Conservation (phyloP, 257 asterid genomes). For the Solanum chiquidenum region DNA sequence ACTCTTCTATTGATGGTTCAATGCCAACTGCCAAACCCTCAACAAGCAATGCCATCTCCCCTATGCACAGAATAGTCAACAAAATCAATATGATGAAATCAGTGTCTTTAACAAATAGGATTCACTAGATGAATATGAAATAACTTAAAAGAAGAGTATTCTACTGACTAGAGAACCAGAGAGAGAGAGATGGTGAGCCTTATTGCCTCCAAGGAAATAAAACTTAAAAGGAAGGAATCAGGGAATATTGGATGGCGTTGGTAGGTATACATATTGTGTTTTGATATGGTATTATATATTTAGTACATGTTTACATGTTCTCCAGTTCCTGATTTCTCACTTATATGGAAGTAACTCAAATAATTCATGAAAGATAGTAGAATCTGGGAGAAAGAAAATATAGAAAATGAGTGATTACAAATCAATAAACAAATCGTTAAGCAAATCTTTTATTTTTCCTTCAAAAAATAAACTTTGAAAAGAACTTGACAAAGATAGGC, state of each 20-base stretch:
- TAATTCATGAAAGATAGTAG: neutral
- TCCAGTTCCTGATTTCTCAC: neutral
- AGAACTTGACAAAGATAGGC: neutral
- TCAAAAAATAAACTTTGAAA: neutral
- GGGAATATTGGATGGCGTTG: neutral
- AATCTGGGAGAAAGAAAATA: neutral
- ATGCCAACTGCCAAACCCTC: conserved; percentile 65
- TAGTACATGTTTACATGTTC: conserved; percentile 10
- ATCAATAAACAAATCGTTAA: neutral
- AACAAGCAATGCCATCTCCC: conserved; percentile 71
- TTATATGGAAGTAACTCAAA: neutral
- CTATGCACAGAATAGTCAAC: conserved; percentile 19
- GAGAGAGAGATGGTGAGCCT: neutral
- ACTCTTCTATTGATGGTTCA: conserved; percentile 63
- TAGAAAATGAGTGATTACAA: neutral
- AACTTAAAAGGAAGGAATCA: neutral
- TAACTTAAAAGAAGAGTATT: neutral
- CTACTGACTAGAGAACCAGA: neutral
- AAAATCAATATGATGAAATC: neutral
- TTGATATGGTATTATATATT: neutral
- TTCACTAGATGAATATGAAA: neutral
- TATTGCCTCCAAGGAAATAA: neutral
- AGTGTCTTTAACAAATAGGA: neutral
- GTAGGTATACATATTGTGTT: neutral
- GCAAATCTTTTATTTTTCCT: neutral